Conservation (phyloP, 805 yeast species). For the Metschnikowia continentalis region DNA sequence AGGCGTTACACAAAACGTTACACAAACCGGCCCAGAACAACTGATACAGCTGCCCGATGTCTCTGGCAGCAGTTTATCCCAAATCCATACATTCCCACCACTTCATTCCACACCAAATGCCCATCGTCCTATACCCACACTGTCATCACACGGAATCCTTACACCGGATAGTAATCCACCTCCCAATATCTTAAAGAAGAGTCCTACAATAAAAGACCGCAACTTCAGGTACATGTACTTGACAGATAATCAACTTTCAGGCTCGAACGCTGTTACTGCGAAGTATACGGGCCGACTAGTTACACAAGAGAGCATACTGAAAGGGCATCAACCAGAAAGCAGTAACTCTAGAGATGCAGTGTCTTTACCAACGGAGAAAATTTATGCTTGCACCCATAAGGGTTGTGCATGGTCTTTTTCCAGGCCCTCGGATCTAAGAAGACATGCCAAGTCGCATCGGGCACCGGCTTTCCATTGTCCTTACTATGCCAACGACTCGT, state of each 20-base stretch:
- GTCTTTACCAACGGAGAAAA: conserved; percentile 18
- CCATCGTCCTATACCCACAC: neutral
- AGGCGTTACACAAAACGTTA: too few relatives aligned
- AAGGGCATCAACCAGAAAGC: neutral
- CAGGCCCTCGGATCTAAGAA: conserved; percentile 62
- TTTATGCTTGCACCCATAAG: conserved; percentile 37
- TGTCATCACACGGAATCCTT: neutral
- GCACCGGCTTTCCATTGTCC: conserved; percentile 70
- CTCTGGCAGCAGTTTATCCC: neutral
- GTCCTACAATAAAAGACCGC: neutral
- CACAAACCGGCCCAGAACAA: neutral
- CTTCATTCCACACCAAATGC: neutral
- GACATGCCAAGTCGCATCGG: conserved; percentile 64
- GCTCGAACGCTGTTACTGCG: neutral
- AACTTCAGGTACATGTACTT: conserved; percentile 3
- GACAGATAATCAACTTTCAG: neutral
- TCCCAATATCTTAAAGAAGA: neutral
- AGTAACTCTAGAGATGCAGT: neutral
- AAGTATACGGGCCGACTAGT: neutral
- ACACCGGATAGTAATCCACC: neutral
- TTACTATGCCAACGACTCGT: conserved; percentile 61
- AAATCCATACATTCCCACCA: neutral
- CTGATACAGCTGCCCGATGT: neutral
- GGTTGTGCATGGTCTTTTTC: conserved; percentile 68
- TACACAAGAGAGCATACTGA: neutral